phyloP scores from a whole-genome alignment of 1,284 basidiomycete genomes.

The Austroboletus novae-zelandiae region DNA sequence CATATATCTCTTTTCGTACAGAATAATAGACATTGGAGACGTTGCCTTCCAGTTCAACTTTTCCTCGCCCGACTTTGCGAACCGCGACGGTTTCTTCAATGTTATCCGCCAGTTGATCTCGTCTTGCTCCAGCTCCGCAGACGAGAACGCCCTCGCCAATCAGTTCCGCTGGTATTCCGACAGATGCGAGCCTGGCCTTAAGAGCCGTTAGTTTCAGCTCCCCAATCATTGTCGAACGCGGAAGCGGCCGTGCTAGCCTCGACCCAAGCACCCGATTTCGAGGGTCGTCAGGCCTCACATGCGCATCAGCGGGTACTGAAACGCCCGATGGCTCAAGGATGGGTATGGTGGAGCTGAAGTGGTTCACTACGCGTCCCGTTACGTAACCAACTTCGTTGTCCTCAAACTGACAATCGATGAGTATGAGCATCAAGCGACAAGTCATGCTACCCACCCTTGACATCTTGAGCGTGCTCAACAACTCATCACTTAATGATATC shows the following conservation, averaged over 20 bases:
- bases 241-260: slow-evolving; percentile 58
- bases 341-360: slow-evolving; percentile 76
- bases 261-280: slow-evolving; percentile 55
- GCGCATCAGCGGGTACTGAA: slow-evolving; percentile 30
- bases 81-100: slow-evolving; percentile 83
- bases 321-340: slow-evolving; percentile 60
- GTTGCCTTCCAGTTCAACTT: slow-evolving; percentile 85
- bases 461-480: slow-evolving; percentile 80
- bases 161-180: slow-evolving; percentile 86
- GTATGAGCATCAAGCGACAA: neutral
- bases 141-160: slow-evolving; percentile 95
- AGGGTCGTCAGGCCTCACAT: slow-evolving; percentile 24
- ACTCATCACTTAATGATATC: slow-evolving; percentile 87
- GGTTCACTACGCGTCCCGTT: slow-evolving; percentile 78
- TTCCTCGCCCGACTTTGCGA: slow-evolving; percentile 79
- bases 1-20: slow-evolving; percentile 86
- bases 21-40: slow-evolving; percentile 87
- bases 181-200: slow-evolving; percentile 69
- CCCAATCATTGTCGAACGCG: slow-evolving; percentile 92
- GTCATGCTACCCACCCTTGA: slow-evolving; percentile 64
- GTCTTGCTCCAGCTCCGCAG: slow-evolving; percentile 69
- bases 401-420: slow-evolving; percentile 67
- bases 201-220: slow-evolving; percentile 88
- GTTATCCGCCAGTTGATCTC: slow-evolving; percentile 43
- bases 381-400: slow-evolving; percentile 96